Evolutionary conservation across 305 asterid species (phyloP).

Genomic region (Solanum hybrid): DNA sequence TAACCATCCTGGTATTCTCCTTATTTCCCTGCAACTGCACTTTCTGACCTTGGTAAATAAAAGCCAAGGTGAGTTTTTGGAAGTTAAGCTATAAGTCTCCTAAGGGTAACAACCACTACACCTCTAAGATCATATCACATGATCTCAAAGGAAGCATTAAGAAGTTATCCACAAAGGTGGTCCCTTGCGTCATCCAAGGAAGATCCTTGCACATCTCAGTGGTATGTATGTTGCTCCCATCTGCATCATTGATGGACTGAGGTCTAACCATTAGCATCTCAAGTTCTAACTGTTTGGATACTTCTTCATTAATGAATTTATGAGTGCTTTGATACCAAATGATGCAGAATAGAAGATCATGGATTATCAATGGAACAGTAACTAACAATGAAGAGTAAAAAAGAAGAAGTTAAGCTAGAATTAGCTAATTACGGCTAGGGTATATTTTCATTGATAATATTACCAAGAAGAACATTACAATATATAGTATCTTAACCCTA

Average conservation of each 20-base stretch:
- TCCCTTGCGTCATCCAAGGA: neutral
- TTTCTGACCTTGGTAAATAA: no score
- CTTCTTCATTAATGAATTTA: neutral
- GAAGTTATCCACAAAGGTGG: neutral
- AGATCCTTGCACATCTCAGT: neutral
- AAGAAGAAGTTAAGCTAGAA: neutral
- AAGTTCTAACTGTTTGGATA: neutral
- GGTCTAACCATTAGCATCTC: neutral
- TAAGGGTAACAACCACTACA: no score
- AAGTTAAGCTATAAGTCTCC: no score
- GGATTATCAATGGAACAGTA: neutral
- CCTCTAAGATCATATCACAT: neutral
- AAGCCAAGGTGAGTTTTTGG: neutral
- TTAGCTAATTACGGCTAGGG: neutral
- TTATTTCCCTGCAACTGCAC: neutral
- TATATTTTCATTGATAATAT: neutral
- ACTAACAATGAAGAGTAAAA: neutral
- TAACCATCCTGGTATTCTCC: neutral
- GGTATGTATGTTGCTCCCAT: neutral
- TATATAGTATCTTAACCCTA: neutral
- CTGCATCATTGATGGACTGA: neutral
- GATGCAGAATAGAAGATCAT: rapidly evolving
- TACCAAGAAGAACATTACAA: neutral
- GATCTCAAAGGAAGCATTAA: no score
- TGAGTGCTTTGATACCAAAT: neutral